These are phyloP conservation scores for Nitzschia putrida DNA, from an alignment of 108 stramenopile species.

Conservation along the genomic window DNA sequence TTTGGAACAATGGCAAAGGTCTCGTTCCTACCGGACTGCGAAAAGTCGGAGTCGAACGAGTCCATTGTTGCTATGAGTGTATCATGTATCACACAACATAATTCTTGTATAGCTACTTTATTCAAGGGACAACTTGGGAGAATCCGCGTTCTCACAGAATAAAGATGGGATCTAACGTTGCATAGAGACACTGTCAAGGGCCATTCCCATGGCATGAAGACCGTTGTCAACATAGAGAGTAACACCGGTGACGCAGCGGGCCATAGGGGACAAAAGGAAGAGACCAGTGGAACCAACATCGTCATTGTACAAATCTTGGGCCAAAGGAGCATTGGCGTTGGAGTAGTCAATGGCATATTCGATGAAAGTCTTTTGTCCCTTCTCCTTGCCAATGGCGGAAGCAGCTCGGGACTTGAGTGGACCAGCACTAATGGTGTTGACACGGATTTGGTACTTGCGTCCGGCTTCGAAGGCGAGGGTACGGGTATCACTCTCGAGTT, in stretches of 20 bases:
- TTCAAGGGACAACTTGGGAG: too few species aligned
- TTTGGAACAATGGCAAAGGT: too few species aligned
- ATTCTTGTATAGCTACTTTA: too few species aligned
- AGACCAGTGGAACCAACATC: constrained; percentile 93
- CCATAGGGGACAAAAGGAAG: constrained; percentile 90
- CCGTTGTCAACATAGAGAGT: constrained; percentile 94
- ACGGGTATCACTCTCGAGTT: constrained; percentile 95
- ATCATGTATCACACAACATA: too few species aligned
- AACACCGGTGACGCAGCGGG: constrained; percentile 90
- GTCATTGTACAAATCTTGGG: constrained; percentile 95
- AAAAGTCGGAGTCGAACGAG: too few species aligned
- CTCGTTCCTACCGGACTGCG: too few species aligned
- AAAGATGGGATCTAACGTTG: constrained; percentile 4
- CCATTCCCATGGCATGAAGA: constrained; percentile 93
- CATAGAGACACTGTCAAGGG: constrained; percentile 81
- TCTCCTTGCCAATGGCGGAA: constrained; percentile 89
- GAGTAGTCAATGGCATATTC: constrained; percentile 98
- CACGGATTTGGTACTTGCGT: constrained; percentile 90
- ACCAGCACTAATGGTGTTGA: constrained; percentile 98
- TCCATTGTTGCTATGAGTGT: too few species aligned
- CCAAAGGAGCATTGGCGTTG: constrained; percentile 94
- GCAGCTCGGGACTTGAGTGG: constrained; percentile 97
- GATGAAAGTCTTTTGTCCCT: constrained; percentile 95
- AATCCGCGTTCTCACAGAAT: too few species aligned
- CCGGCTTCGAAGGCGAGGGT: constrained; percentile 96